phyloP scores from a whole-genome alignment of 192 early-diverging fungal species.

The Umbelopsis sp. region DNA sequence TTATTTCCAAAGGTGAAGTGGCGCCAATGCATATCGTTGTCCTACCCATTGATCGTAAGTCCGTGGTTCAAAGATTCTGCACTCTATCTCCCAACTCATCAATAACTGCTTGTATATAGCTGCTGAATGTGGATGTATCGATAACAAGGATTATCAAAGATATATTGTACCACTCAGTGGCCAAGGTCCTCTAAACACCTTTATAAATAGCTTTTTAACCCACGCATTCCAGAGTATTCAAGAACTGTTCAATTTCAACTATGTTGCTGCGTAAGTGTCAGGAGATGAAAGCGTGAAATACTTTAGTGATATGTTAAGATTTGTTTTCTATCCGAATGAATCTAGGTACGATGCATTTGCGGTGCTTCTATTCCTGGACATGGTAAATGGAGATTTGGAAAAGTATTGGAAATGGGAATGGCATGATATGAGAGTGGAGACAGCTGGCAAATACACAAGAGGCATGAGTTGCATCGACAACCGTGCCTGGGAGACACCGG shows the following conservation, averaged over 20 bases:
- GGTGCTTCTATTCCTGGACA: constrained; percentile 40
- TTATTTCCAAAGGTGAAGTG: constrained; percentile 8
- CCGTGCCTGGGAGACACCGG: background rate
- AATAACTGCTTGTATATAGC: constrained; percentile 9
- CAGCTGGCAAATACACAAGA: constrained; percentile 40
- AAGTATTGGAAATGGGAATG: constrained; percentile 39
- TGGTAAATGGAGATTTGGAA: constrained; percentile 19
- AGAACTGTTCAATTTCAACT: constrained; percentile 22
- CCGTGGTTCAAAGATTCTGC: no score
- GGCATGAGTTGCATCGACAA: constrained; percentile 42
- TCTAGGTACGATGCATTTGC: constrained; percentile 43
- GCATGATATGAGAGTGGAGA: constrained; percentile 48
- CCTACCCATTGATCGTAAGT: constrained; percentile 52
- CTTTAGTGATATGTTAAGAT: constrained; percentile 23
- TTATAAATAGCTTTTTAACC: constrained; percentile 18
- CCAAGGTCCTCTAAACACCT: background rate
- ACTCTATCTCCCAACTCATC: background rate
- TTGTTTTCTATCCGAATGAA: constrained; percentile 9
- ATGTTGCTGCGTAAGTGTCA: constrained; percentile 27
- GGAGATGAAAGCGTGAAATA: constrained; percentile 15
- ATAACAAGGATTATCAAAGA: constrained; percentile 10
- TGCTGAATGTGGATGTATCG: constrained; percentile 14
- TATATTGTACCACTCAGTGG: constrained; percentile 6
- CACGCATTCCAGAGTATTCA: constrained; percentile 28
- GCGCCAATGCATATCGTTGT: constrained; percentile 40